Evolutionary conservation across 768 basidiomycete species (phyloP), one percentile per base, ranked within the genome.

Genomic region (Mycena belliarum): DNA sequence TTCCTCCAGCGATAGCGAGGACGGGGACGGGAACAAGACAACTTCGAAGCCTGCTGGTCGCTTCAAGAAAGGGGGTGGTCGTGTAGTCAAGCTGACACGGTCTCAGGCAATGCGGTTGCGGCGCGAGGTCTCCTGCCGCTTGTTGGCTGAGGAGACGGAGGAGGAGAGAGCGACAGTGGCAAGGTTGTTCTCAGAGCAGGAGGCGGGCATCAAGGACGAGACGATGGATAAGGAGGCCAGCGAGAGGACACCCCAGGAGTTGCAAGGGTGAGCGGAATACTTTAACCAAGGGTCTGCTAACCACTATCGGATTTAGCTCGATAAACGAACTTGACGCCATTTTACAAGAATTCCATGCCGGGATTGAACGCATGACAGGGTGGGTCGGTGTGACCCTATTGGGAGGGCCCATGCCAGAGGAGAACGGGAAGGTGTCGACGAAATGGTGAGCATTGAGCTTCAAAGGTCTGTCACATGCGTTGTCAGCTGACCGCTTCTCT

Each of bases 391-490:
- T 48, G 3, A 55, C 35, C 7, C 1, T 55, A 14, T 11, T 55
- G 4, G 45, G 44, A 16, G 53, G 53, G 1, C 53, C 53, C 7
- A 21, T 25, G 45, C 53, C 53, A 0, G 45, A 55, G 26, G 45
- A 55, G 0, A 26, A 18, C 2, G 52, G 52, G 12, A 14, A 18
- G 32, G 33, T 54, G 1, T 20, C 14, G 11, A 26, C 35, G 20
- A 48, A 47, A 41, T 21, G 35, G 45, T 55, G 38, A 46, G 53
- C 24, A n/a, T n/a, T n/a, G n/a, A n/a, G n/a, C n/a, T n/a, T n/a
- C n/a, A n/a, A n/a, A n/a, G n/a, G n/a, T n/a, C n/a, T n/a, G n/a
- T n/a, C n/a, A n/a, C n/a, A n/a, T n/a, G 23, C 23, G 12, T 47
- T 46, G 9, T 23, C 52, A 52, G 41, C 23, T 45, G 49, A 51